Conservation (phyloP, 352 stramenopile genomes). For the Saprolegnia parasitica region DNA sequence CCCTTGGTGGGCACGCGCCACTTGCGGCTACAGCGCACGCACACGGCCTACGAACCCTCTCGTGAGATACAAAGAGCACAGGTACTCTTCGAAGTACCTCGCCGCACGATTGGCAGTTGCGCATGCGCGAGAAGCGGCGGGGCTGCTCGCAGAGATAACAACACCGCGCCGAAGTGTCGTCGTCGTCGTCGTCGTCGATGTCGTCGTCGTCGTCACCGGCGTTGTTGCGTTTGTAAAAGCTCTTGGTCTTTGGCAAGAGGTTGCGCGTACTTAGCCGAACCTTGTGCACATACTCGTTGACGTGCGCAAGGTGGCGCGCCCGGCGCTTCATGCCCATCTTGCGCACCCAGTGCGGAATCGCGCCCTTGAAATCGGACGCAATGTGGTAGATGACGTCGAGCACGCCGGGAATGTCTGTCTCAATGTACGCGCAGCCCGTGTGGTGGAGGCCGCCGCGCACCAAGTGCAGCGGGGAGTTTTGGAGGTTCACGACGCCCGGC, state of each 20-base stretch:
- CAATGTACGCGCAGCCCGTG: slow-evolving; percentile 23
- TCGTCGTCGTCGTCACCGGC: no score
- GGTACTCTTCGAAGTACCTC: background rate
- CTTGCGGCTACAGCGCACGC: slow-evolving; percentile 8
- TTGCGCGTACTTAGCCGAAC: slow-evolving; percentile 4
- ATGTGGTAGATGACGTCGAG: slow-evolving; percentile 19
- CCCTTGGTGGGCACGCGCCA: background rate
- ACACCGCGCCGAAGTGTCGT: background rate
- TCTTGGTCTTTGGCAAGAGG: background rate
- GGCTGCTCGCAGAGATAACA: background rate
- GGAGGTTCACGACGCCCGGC: slow-evolving; percentile 42
- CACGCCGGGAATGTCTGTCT: slow-evolving; percentile 16
- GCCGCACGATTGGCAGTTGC: slow-evolving; percentile 3
- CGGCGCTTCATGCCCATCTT: slow-evolving; percentile 3
- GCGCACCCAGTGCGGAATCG: slow-evolving; percentile 21
- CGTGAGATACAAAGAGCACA: background rate
- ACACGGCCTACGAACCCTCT: background rate
- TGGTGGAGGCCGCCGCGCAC: slow-evolving; percentile 13
- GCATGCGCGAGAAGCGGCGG: background rate
- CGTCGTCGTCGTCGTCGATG: no score
- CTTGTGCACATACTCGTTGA: slow-evolving; percentile 23
- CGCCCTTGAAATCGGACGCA: slow-evolving; percentile 21
- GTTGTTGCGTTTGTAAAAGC: background rate
- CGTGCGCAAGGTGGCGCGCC: background rate
- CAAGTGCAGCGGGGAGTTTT: slow-evolving; percentile 33